Conservation (phyloP, 176 grass and related monocot species). For the Hyparrhenia diplandra region DNA sequence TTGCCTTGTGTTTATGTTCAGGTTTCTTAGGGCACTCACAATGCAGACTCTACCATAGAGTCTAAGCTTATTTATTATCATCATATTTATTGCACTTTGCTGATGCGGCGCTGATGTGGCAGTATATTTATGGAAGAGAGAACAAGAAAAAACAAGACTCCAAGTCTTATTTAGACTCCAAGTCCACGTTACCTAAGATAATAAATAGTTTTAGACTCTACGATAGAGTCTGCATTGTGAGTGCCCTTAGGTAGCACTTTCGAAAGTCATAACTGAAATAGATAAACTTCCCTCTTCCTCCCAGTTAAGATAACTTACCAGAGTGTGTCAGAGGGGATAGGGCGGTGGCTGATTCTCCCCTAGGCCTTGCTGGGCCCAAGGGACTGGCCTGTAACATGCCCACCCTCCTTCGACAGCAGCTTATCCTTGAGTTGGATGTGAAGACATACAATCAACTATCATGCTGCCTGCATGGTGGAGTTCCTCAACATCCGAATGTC, state of each 20-base stretch:
- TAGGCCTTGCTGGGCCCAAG: neutral
- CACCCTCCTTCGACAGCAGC: neutral
- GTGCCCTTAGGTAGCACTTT: neutral
- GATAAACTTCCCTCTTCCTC: neutral
- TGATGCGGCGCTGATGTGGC: too few relatives aligned
- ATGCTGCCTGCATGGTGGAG: neutral
- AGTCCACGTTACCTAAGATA: too few relatives aligned
- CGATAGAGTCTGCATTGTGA: too few relatives aligned
- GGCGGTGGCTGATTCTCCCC: neutral
- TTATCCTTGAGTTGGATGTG: neutral
- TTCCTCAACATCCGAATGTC: neutral
- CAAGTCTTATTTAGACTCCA: too few relatives aligned
- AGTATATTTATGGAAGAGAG: too few relatives aligned
- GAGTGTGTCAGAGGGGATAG: neutral
- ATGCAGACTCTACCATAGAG: too few relatives aligned
- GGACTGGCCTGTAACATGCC: neutral
- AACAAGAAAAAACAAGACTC: too few relatives aligned
- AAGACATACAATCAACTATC: neutral
- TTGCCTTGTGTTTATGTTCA: neutral
- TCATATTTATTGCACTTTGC: too few relatives aligned
- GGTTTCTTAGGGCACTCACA: too few relatives aligned
- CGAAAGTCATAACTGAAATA: neutral
- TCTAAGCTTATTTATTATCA: too few relatives aligned
- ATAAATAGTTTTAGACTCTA: too few relatives aligned
- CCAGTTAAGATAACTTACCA: neutral